A percentile compares a stretch with the other conserved stretches of the same genome.
Conservation (phyloP, 2,329 filamentous ascomycete species). For the Cytospora piceicola region DNA sequence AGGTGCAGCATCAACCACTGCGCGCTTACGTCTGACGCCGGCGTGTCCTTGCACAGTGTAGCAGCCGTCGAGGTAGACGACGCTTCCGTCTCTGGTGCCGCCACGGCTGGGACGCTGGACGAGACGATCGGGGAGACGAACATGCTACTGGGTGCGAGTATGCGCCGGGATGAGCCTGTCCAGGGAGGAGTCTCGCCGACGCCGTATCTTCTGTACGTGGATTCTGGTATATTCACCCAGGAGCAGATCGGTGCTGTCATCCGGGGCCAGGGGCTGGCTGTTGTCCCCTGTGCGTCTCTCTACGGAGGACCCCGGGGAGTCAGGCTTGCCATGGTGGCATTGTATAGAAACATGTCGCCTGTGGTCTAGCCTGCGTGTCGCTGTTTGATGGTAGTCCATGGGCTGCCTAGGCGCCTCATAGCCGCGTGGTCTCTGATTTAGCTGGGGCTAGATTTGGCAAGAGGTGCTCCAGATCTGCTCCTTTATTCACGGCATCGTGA, state of each 20-base stretch:
- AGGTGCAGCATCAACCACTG: constrained; percentile 22
- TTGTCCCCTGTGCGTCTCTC: constrained; percentile 27
- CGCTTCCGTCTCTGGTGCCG: too few species aligned
- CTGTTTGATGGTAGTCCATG: background rate
- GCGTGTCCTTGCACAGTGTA: constrained; percentile 21
- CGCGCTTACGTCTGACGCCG: background rate
- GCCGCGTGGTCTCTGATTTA: background rate
- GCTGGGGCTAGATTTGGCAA: background rate
- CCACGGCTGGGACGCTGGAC: background rate
- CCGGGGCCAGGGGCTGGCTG: constrained; percentile 8
- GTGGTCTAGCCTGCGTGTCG: background rate
- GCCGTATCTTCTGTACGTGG: constrained; percentile 38
- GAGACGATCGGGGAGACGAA: background rate
- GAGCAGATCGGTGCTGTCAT: constrained; percentile 18
- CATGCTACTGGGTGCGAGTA: background rate
- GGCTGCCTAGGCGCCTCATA: background rate
- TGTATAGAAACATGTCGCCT: constrained; percentile 23
- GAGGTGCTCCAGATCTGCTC: background rate
- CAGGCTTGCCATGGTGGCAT: constrained; percentile 19
- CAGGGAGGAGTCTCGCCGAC: constrained; percentile 5
- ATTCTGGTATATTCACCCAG: constrained; percentile 9
- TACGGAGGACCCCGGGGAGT: constrained; percentile 10
- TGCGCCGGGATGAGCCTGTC: background rate
- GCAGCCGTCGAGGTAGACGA: constrained; percentile 4
- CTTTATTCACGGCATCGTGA: background rate